A percentile compares a stretch with the other conserved stretches of the same genome.
These are phyloP conservation scores for Exophiala alcalophila DNA, from an alignment of 2,329 filamentous ascomycete species.

Conservation along the genomic window DNA sequence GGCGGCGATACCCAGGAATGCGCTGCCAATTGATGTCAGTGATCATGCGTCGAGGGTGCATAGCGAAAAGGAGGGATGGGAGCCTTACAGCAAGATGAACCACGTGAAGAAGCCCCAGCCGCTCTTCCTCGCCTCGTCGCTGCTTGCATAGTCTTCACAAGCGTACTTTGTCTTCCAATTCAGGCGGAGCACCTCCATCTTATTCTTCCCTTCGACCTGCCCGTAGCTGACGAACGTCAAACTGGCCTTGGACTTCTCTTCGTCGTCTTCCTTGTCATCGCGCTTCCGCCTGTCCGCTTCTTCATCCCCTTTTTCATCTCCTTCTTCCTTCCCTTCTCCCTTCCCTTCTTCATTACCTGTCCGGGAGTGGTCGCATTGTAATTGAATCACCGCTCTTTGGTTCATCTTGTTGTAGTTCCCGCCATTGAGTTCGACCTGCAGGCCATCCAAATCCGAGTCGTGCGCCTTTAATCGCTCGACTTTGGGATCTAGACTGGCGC, in stretches of 20 bases:
- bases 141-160: conserved; percentile 61
- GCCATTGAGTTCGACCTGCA: conserved; percentile 66
- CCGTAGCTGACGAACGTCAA: conserved; percentile 74
- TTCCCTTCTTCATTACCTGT: conserved; percentile 59
- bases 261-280: conserved; percentile 34
- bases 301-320: conserved; percentile 42
- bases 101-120: conserved; percentile 96
- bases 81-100: conserved; percentile 82
- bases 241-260: conserved; percentile 47
- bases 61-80: not conserved
- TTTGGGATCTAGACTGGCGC: conserved; percentile 61
- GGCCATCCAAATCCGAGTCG: conserved; percentile 67
- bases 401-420: conserved; percentile 51
- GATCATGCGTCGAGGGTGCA: conserved; percentile 22
- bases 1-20: conserved; percentile 78
- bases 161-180: conserved; percentile 87
- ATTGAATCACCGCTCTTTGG: conserved; percentile 78
- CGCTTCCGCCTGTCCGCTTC: conserved; percentile 15
- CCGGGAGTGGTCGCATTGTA: conserved; percentile 71
- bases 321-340: conserved; percentile 33
- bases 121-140: conserved; percentile 45
- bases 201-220: conserved; percentile 43
- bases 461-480: conserved; percentile 63
- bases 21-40: conserved; percentile 49
- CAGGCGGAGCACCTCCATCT: conserved; percentile 64